These are phyloP conservation scores for Metarhizium album DNA, from an alignment of 2,329 filamentous ascomycete species.

Conservation along the genomic window DNA sequence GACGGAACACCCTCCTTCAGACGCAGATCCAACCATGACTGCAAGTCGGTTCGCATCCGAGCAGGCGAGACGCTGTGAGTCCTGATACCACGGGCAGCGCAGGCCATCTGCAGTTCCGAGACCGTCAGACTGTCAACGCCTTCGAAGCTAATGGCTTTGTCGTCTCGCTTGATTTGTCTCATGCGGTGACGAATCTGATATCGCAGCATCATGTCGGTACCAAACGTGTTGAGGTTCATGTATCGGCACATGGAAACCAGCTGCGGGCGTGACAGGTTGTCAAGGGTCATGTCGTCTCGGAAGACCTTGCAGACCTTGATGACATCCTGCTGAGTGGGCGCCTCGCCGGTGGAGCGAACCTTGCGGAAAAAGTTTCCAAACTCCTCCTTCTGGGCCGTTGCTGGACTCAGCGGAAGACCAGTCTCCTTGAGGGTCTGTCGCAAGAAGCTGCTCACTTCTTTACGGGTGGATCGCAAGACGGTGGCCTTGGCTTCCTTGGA, in stretches of 20 bases:
- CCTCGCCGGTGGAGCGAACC: constrained; percentile 80
- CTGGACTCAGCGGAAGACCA: constrained; percentile 76
- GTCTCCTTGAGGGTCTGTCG: constrained; percentile 83
- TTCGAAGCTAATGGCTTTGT: constrained; percentile 87
- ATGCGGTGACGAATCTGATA: constrained; percentile 96
- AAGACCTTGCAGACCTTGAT: constrained; percentile 99
- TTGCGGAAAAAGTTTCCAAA: constrained; percentile 97
- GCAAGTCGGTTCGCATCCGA: constrained; percentile 76
- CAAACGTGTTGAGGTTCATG: constrained; percentile 95
- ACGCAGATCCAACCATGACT: constrained; percentile 88
- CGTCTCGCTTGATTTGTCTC: constrained; percentile 98
- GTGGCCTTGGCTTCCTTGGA: constrained; percentile 83
- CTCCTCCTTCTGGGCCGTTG: constrained; percentile 82
- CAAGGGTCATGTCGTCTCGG: constrained; percentile 91
- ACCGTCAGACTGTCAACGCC: constrained; percentile 91
- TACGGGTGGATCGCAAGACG: constrained; percentile 71
- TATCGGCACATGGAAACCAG: constrained; percentile 96
- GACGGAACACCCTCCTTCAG: constrained; percentile 93
- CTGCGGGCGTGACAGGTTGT: constrained; percentile 93
- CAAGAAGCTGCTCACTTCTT: constrained; percentile 87
- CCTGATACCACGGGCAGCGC: constrained; percentile 81
- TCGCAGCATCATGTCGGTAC: constrained; percentile 93
- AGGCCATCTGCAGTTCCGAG: constrained; percentile 82
- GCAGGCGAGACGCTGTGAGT: constrained; percentile 87
- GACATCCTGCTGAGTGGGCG: constrained; percentile 78